Conservation (phyloP, 2,329 filamentous ascomycete species). For the Penicillium sp. region DNA sequence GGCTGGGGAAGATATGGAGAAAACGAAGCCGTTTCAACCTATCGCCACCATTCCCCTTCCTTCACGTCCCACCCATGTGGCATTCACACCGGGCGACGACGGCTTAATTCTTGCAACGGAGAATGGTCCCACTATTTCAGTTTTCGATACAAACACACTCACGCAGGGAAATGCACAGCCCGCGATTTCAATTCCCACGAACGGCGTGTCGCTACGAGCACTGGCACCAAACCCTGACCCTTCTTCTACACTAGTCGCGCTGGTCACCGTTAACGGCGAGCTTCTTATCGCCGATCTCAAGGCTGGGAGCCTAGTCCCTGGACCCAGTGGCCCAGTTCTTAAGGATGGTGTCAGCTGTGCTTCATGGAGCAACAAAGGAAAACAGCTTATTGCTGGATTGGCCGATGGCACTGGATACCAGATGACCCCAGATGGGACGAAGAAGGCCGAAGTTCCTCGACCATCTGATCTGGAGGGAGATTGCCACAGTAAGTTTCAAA, state of each 20-base stretch:
- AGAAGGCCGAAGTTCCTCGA: conserved; percentile 69
- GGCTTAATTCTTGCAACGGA: conserved; percentile 77
- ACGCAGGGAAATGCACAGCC: conserved; percentile 58
- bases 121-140: conserved; percentile 67
- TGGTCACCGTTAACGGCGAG: conserved; percentile 71
- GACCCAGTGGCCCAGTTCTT: conserved; percentile 56
- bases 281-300: conserved; percentile 75
- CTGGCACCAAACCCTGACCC: conserved; percentile 71
- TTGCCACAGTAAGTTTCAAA: conserved; percentile 54
- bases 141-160: conserved; percentile 67
- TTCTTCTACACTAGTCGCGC: conserved; percentile 60
- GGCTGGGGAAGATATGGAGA: conserved; percentile 47
- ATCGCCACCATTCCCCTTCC: conserved; percentile 65
- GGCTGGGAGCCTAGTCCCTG: conserved; percentile 50
- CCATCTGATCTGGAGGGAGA: conserved; percentile 58
- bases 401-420: conserved; percentile 71
- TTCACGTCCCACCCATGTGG: conserved; percentile 72
- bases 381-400: conserved; percentile 80
- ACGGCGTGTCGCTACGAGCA: conserved; percentile 62
- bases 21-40: conserved; percentile 62
- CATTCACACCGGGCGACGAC: conserved; percentile 82
- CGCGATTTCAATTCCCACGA: conserved; percentile 67
- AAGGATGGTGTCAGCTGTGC: conserved; percentile 70
- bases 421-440: conserved; percentile 70
- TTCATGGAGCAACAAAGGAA: conserved; percentile 87